These are phyloP conservation scores for Tricholoma terreum DNA, from an alignment of 768 basidiomycete species.

Conservation along the genomic window DNA sequence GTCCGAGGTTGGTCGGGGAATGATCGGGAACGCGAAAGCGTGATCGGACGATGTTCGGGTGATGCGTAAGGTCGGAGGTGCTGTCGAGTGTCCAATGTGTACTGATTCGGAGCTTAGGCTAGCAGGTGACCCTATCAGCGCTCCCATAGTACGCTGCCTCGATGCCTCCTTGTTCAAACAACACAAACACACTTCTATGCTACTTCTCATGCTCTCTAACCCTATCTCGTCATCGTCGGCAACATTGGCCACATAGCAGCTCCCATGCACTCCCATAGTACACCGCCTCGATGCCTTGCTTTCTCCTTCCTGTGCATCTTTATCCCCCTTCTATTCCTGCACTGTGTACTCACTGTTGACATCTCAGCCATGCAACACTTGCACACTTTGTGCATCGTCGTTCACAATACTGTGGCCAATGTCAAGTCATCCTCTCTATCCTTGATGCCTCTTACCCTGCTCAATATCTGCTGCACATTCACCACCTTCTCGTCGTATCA, in stretches of 20 bases:
- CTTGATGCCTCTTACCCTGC: neutral
- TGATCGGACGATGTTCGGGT: too few relatives aligned
- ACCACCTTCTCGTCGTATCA: neutral
- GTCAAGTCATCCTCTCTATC: neutral
- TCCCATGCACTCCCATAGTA: too few relatives aligned
- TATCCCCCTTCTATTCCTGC: neutral
- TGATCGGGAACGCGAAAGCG: too few relatives aligned
- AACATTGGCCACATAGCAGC: too few relatives aligned
- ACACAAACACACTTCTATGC: neutral
- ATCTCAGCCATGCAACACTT: neutral
- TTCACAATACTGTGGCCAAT: neutral
- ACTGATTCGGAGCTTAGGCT: too few relatives aligned
- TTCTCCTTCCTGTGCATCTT: neutral
- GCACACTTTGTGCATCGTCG: neutral
- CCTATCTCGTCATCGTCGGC: neutral
- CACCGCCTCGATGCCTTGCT: too few relatives aligned
- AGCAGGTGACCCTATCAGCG: too few relatives aligned
- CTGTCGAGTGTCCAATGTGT: too few relatives aligned
- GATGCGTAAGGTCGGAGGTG: too few relatives aligned
- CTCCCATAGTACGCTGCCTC: too few relatives aligned
- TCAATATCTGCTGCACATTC: neutral
- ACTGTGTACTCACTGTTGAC: neutral
- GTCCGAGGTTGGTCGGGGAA: too few relatives aligned
- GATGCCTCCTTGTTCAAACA: neutral
- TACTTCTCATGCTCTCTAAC: neutral